Percentiles rank a stretch among this genome's conserved stretches.
phyloP scores from a whole-genome alignment of 1,284 basidiomycete genomes.

The Fistulinella cinereoalba region DNA sequence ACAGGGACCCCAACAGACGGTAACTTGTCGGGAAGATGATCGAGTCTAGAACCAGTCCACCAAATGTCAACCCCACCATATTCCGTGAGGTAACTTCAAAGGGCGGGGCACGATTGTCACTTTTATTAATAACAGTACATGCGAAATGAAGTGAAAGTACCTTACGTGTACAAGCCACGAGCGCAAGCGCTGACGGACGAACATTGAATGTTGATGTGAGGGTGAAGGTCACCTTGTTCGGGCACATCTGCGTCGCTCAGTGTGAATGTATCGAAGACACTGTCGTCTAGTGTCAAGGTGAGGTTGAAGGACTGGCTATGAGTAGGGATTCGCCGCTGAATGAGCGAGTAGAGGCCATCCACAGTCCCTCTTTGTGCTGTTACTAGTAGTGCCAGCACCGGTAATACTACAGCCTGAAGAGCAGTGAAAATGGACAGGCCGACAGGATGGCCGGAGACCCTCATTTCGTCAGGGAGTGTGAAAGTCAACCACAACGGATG shows the following conservation, averaged over 20 bases:
- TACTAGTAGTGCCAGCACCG: no score
- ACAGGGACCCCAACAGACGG: conserved; percentile 34
- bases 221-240: neutral
- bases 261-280: conserved; percentile 23
- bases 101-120: no score
- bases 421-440: neutral
- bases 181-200: conserved; percentile 26
- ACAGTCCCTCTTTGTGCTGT: no score
- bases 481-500: neutral
- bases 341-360: conserved; percentile 24
- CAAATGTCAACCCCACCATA: conserved; percentile 41
- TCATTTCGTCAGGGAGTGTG: conserved; percentile 4
- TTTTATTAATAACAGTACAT: neutral
- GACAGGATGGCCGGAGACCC: neutral
- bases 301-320: conserved; percentile 25
- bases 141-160: neutral
- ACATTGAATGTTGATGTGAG: conserved; percentile 21
- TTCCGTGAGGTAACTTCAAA: conserved; percentile 37
- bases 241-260: conserved; percentile 16
- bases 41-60: conserved; percentile 43
- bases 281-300: conserved; percentile 6
- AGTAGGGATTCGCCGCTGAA: conserved; percentile 25
- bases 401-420: neutral
- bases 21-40: conserved; percentile 29
- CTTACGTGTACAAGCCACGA: conserved; percentile 28